phyloP scores from a whole-genome alignment of 345 rosid species.

The Erysimum cheiranthoides region DNA sequence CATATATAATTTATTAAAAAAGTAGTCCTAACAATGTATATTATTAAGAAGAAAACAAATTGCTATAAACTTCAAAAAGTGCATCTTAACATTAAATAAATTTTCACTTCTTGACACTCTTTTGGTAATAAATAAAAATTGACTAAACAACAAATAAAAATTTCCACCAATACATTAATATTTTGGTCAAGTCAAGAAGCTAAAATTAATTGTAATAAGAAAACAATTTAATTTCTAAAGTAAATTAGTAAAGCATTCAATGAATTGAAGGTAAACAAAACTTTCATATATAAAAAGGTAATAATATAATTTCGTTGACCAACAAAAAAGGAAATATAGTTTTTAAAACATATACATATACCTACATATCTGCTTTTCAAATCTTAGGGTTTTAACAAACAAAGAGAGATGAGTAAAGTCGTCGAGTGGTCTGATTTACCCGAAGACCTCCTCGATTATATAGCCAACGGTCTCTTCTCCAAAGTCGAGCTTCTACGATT shows the following conservation, averaged over 20 bases:
- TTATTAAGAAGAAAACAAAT: not conserved
- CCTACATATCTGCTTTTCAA: not conserved
- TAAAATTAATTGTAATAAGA: not conserved
- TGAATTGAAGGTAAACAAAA: not conserved
- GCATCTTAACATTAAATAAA: not conserved
- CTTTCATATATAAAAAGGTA: not conserved
- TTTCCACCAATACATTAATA: not conserved
- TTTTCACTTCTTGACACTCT: not conserved
- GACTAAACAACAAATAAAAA: no score
- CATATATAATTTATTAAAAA: not conserved
- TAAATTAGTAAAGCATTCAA: not conserved
- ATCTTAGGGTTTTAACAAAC: not conserved
- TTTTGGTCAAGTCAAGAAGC: not conserved
- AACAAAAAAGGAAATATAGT: not conserved
- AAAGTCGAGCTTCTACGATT: conserved; percentile 32
- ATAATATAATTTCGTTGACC: not conserved
- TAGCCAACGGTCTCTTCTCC: conserved; percentile 26
- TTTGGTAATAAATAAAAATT: not conserved
- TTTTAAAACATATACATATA: not conserved
- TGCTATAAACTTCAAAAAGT: not conserved
- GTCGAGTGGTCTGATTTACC: conserved; percentile 19
- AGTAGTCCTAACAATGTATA: not conserved
- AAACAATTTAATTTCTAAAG: not conserved
- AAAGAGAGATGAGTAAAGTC: conserved; percentile 3
- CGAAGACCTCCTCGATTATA: conserved; percentile 11